These are phyloP conservation scores for Monosporascus sp. DNA, from an alignment of 2,329 filamentous ascomycete genomes.

Conservation along the genomic window DNA sequence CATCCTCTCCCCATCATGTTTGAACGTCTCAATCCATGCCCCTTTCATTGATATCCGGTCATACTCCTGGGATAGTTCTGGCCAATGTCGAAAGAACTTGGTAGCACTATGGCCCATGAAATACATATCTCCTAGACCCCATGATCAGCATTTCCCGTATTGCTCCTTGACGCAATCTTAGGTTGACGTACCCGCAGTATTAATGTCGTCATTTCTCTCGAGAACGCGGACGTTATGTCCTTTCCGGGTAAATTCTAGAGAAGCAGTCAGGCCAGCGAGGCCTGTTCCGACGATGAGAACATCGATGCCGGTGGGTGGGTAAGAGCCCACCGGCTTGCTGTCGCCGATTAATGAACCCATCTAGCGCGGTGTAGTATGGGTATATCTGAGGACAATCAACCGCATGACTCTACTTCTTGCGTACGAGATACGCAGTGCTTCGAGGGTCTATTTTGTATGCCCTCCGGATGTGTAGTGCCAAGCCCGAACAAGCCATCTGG, in stretches of 20 bases:
- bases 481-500: too few species aligned
- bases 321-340: conserved; percentile 45
- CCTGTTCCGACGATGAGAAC: conserved; percentile 50
- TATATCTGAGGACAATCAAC: neutral
- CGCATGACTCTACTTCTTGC: too few species aligned
- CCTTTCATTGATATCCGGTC: conserved; percentile 46
- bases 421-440: too few species aligned
- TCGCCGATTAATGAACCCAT: conserved; percentile 29
- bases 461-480: too few species aligned
- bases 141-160: conserved; percentile 4
- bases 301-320: conserved; percentile 39
- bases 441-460: too few species aligned
- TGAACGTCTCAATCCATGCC: conserved; percentile 50
- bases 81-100: conserved; percentile 50
- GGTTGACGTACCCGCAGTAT: conserved; percentile 40
- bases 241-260: conserved; percentile 55
- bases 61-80: conserved; percentile 45
- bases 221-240: conserved; percentile 48
- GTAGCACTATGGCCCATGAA: conserved; percentile 54
- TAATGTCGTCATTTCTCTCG: conserved; percentile 42
- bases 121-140: conserved; percentile 47
- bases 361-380: neutral
- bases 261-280: conserved; percentile 55
- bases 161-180: neutral
- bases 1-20: conserved; percentile 44